Conservation (phyloP, 495 filamentous ascomycete species). For the Cercophora newfieldiana region DNA sequence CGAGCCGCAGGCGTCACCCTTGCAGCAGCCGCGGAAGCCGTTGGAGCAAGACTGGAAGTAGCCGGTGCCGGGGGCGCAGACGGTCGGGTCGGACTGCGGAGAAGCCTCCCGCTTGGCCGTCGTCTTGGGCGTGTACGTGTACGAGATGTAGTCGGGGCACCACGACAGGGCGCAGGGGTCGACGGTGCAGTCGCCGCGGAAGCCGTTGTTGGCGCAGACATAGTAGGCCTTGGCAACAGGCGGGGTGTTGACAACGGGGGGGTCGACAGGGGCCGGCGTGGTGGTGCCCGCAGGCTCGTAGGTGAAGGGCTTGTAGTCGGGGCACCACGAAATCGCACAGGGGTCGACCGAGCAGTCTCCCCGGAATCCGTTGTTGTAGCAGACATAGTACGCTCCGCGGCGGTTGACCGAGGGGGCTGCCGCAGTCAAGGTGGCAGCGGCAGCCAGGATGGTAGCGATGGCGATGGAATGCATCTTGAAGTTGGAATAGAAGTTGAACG, state of each 20-base stretch:
- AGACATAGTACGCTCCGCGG: constrained; percentile 13
- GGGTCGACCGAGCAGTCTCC: constrained; percentile 12
- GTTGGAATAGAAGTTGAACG: background rate
- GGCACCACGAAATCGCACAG: constrained; percentile 17
- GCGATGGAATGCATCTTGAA: constrained; percentile 13
- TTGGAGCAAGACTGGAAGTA: constrained; percentile 7
- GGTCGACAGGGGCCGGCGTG: background rate
- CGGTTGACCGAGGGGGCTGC: background rate
- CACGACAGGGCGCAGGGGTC: constrained; percentile 11
- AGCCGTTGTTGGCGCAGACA: constrained; percentile 8
- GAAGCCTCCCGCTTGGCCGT: background rate
- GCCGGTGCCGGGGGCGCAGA: constrained; percentile 12
- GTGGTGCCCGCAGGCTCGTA: background rate
- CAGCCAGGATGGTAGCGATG: constrained; percentile 6
- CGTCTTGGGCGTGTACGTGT: constrained; percentile 5
- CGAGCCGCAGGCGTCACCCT: constrained; percentile 2
- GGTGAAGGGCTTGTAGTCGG: constrained; percentile 13
- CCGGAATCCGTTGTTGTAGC: constrained; percentile 14
- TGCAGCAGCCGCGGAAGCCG: constrained; percentile 13
- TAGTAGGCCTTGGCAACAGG: background rate
- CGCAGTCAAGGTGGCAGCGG: constrained; percentile 6
- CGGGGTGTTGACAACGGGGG: background rate
- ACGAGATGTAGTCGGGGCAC: constrained; percentile 12
- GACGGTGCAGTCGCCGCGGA: constrained; percentile 4
- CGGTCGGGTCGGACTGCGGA: constrained; percentile 6